Evolutionary conservation across 2,329 filamentous ascomycete genomes (phyloP).

Genomic region (Verticillium klebahnii): DNA sequence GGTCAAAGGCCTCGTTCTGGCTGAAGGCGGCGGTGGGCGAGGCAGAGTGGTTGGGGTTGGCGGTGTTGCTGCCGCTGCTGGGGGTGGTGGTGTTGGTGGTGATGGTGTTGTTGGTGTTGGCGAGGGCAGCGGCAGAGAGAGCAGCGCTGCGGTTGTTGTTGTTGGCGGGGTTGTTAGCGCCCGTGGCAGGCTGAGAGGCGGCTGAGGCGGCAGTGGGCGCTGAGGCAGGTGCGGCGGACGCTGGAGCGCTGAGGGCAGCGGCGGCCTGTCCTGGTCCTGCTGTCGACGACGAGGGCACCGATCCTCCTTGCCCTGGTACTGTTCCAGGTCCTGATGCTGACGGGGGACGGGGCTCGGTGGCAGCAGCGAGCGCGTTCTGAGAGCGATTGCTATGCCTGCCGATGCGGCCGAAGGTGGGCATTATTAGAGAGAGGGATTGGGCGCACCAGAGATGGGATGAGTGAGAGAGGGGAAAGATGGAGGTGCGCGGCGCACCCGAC

Average conservation of each 20-base stretch:
- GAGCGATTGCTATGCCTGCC: slow-evolving; percentile 53
- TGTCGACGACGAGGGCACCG: slow-evolving; percentile 5
- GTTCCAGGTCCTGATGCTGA: slow-evolving; percentile 15
- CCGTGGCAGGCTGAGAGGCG: background rate
- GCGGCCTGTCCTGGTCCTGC: background rate
- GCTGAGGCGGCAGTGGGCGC: slow-evolving; percentile 2
- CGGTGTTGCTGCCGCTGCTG: slow-evolving; percentile 19
- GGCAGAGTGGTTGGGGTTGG: slow-evolving; percentile 36
- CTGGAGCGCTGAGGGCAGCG: background rate
- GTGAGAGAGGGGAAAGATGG: background rate
- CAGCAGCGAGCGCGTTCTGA: slow-evolving; percentile 44
- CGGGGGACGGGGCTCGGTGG: slow-evolving; percentile 32
- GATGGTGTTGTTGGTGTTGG: slow-evolving; percentile 11
- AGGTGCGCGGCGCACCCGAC: background rate
- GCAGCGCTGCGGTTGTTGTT: slow-evolving; percentile 1
- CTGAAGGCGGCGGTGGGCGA: slow-evolving; percentile 39
- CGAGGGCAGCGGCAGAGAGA: slow-evolving; percentile 6
- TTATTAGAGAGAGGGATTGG: slow-evolving; percentile 23
- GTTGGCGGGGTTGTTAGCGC: slow-evolving; percentile 11
- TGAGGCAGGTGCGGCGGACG: slow-evolving; percentile 10
- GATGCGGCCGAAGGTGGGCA: slow-evolving; percentile 51
- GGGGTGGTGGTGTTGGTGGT: slow-evolving; percentile 15
- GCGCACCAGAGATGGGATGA: background rate
- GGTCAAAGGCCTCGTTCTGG: slow-evolving; percentile 43
- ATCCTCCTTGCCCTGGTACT: background rate